phyloP scores from a whole-genome alignment of 2,329 filamentous ascomycete genomes.

The Alternaria viburni region DNA sequence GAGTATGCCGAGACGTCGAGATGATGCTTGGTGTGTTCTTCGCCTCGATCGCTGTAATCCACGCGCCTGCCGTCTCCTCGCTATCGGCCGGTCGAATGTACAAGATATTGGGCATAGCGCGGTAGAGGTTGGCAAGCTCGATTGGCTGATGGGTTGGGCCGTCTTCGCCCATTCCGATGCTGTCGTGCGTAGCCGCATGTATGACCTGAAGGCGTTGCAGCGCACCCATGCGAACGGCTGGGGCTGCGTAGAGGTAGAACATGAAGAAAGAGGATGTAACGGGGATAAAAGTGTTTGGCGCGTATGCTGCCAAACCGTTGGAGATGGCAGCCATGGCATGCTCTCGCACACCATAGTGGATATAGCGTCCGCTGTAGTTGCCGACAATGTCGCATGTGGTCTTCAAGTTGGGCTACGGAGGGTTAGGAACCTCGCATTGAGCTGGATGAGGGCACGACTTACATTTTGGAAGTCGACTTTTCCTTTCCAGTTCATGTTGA shows the following conservation, averaged over 20 bases:
- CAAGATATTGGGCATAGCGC: conserved; percentile 67
- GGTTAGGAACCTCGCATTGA: background rate
- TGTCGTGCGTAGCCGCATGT: conserved; percentile 66
- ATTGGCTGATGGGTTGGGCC: conserved; percentile 69
- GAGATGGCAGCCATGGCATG: conserved; percentile 46
- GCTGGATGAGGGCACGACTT: background rate
- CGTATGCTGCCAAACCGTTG: conserved; percentile 63
- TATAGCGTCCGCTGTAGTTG: conserved; percentile 61
- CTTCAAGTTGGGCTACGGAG: conserved; percentile 33
- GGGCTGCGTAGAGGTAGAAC: conserved; percentile 66
- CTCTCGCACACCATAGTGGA: conserved; percentile 48
- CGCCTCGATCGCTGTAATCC: conserved; percentile 54
- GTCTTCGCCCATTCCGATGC: conserved; percentile 61
- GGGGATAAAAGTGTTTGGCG: conserved; percentile 58
- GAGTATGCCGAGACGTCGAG: conserved; percentile 55
- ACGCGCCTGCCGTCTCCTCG: conserved; percentile 65
- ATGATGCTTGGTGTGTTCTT: conserved; percentile 54
- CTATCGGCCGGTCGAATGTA: conserved; percentile 66
- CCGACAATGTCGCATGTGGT: conserved; percentile 59
- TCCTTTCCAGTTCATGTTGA: conserved; percentile 57
- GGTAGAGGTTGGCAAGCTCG: conserved; percentile 62
- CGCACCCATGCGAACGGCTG: conserved; percentile 66
- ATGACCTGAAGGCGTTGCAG: conserved; percentile 63
- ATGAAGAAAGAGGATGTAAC: conserved; percentile 66
- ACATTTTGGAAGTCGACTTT: conserved; percentile 52